These are phyloP conservation scores for Sphaerulina vaccinii DNA, from an alignment of 2,329 filamentous ascomycete species.

Conservation along the genomic window DNA sequence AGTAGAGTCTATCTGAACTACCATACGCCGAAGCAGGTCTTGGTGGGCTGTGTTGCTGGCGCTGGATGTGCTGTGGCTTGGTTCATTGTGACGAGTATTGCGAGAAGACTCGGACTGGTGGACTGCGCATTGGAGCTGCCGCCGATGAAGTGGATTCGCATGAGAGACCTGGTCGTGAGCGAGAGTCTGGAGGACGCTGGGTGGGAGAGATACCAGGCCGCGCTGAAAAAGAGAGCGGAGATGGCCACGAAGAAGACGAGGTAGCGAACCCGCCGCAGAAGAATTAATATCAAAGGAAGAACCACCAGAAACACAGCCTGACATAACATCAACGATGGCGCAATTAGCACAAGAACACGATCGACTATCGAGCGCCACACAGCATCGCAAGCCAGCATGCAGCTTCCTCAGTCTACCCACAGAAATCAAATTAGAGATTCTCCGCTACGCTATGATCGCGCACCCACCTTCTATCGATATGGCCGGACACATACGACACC, in stretches of 20 bases:
- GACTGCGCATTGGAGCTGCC: slow-evolving; percentile 69
- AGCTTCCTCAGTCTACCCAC: too few relatives aligned
- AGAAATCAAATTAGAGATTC: too few relatives aligned
- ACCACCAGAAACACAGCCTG: too few relatives aligned
- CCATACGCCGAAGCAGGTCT: slow-evolving; percentile 82
- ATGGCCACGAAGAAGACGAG: slow-evolving; percentile 21
- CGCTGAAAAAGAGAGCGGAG: slow-evolving; percentile 39
- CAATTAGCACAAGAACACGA: too few relatives aligned
- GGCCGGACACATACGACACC: too few relatives aligned
- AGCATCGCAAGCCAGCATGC: too few relatives aligned
- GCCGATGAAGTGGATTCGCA: slow-evolving; percentile 63
- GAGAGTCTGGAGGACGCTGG: slow-evolving; percentile 89
- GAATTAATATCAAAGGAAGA: too few relatives aligned
- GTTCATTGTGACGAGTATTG: slow-evolving; percentile 69
- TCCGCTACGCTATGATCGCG: too few relatives aligned
- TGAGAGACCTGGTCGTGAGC: slow-evolving; percentile 80
- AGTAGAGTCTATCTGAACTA: slow-evolving; percentile 91
- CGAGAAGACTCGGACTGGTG: slow-evolving; percentile 68
- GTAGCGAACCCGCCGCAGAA: too few relatives aligned
- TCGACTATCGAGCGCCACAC: too few relatives aligned
- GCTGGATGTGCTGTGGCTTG: slow-evolving; percentile 69
- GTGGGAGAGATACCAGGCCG: slow-evolving; percentile 84
- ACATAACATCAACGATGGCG: too few relatives aligned
- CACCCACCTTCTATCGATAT: too few relatives aligned
- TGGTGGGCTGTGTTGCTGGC: slow-evolving; percentile 74